phyloP scores from a whole-genome alignment of 2,329 filamentous ascomycete genomes.

The Cordyceps cicadae region DNA sequence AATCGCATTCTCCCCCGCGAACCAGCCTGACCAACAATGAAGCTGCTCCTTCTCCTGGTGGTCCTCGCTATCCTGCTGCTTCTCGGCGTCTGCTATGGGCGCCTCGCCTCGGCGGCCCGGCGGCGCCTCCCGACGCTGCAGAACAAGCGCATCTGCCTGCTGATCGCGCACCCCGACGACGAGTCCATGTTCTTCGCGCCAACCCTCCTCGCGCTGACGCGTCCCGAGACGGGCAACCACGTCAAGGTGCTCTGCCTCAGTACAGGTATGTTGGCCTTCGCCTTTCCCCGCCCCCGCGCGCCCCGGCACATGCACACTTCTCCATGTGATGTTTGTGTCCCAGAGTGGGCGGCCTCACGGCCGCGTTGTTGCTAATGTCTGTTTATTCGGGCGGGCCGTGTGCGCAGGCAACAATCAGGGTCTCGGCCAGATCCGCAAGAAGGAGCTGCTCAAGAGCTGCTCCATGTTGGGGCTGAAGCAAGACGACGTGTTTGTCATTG shows the following conservation, averaged over 20 bases:
- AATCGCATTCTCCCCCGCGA: too few species aligned
- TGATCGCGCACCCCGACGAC: conserved; percentile 96
- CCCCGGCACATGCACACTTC: too few species aligned
- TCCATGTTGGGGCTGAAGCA: conserved; percentile 65
- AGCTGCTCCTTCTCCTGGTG: too few species aligned
- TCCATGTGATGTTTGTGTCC: too few species aligned
- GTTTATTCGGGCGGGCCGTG: too few species aligned
- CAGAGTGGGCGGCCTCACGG: too few species aligned
- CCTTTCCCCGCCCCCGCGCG: too few species aligned
- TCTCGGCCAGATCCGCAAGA: conserved; percentile 71
- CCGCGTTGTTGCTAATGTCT: too few species aligned
- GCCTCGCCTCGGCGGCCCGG: too few species aligned
- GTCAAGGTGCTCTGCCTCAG: conserved; percentile 91
- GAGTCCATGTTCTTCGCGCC: conserved; percentile 99
- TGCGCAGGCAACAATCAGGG: conserved; percentile 70
- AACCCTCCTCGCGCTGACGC: conserved; percentile 73
- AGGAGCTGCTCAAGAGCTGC: conserved; percentile 76
- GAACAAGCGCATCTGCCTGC: conserved; percentile 79
- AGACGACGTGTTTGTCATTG: conserved; percentile 78
- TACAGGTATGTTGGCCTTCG: conserved; percentile 10
- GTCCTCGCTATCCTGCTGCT: too few species aligned
- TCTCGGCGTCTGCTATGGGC: too few species aligned
- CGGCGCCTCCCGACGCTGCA: conserved; percentile 55
- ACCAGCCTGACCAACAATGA: too few species aligned
- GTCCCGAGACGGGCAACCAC: conserved; percentile 74